Base-by-base conservation (phyloP, 257 asterid species). In the Solanum bukasovii region DNA sequence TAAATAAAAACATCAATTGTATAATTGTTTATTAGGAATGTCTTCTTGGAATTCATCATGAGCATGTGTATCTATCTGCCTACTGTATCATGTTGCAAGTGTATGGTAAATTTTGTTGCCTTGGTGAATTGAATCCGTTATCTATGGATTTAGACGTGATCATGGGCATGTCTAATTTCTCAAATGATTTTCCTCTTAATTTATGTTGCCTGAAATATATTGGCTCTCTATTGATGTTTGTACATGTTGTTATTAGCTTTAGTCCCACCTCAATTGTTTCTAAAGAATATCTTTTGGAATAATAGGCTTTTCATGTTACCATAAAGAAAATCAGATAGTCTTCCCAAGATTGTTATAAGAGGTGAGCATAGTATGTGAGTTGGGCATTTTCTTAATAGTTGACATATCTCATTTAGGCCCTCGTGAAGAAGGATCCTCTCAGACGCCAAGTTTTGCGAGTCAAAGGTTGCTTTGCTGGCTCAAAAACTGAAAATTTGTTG, bases 391-490 rank as follows among this genome's bases (percentile, higher is more conserved):
- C 67, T 46, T 81, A 81, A 46, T 46, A 81, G 85, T 81, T 81
- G 42, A 46, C 68, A 29, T 81, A 46, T 46, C 68, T 81, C 68
- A 81, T 46, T 46, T 93, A 96, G 99, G 98, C 98, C 85, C 91
- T 95, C 84, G 97, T 94, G 88, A 93, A 93, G 92, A 97, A 94
- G 91, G 98, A 97, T 91, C 97, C 99, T 40, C 90, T 94, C 65
- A 94, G 99, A 92, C 98, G 98, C 49, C 99, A 97, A 89, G 99
- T 97, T 83, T 90, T 97, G 91, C 93, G 96, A 88, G 99, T 96
- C 67, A 96, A 94, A 91, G 99, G 99, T 87, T 97, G 99, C 90
- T 93, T 94, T 86, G 98, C 99, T 35, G 97, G 99, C 72, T 97
- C 99, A 82, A 92, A 88, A 87, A 96, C 99, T 89, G 99, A 93